Evolutionary conservation across 2,329 filamentous ascomycete genomes (phyloP).

Genomic region (Fusarium kyushuense): DNA sequence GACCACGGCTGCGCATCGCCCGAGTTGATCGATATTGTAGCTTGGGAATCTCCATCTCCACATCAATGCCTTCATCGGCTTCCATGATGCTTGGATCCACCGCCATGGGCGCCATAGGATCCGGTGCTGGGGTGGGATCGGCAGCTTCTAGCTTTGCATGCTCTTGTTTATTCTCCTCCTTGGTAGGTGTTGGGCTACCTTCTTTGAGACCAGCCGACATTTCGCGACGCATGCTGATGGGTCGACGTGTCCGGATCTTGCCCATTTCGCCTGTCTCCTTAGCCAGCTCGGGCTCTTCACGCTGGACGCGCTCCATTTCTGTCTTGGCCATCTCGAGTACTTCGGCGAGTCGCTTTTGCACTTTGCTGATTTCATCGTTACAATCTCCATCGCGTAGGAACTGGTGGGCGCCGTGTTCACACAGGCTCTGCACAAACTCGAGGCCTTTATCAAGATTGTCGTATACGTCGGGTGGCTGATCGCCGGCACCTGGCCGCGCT

Average conservation of each 20-base stretch:
- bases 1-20: conserved; percentile 52
- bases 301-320: conserved; percentile 68
- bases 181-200: conserved; percentile 39
- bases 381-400: conserved; percentile 91
- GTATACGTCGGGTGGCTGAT: conserved; percentile 64
- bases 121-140: conserved; percentile 27
- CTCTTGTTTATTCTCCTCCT: conserved; percentile 46
- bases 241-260: conserved; percentile 63
- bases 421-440: conserved; percentile 83
- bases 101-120: conserved; percentile 48
- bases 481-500: conserved; percentile 43
- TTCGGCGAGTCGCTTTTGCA: conserved; percentile 73
- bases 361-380: conserved; percentile 77
- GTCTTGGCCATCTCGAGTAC: conserved; percentile 71
- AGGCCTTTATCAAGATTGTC: conserved; percentile 82
- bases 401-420: conserved; percentile 88
- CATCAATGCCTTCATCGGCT: conserved; percentile 58
- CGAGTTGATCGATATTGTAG: conserved; percentile 59
- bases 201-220: conserved; percentile 50
- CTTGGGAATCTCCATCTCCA: conserved; percentile 54
- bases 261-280: conserved; percentile 55
- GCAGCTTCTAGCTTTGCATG: conserved; percentile 44
- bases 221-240: conserved; percentile 66
- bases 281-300: conserved; percentile 63
- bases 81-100: conserved; percentile 53